phyloP scores from a whole-genome alignment of 2,329 filamentous ascomycete genomes.

The Cladosporium sp. region DNA sequence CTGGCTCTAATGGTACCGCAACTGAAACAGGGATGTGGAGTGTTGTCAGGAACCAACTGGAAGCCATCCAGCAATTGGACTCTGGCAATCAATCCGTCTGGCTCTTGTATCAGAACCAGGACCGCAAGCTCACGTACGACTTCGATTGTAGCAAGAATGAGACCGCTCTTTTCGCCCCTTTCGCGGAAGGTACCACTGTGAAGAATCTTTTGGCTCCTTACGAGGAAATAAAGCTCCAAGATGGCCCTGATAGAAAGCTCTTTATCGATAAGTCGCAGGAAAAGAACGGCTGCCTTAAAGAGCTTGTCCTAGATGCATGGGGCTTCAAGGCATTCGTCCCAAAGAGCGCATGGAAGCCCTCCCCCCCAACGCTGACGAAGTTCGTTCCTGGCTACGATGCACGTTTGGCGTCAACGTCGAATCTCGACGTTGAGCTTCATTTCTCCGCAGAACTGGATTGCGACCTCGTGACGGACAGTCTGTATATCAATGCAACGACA shows the following conservation, averaged over 20 bases:
- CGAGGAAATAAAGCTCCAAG: constrained; percentile 54
- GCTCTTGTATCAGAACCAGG: constrained; percentile 54
- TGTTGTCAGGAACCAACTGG: constrained; percentile 45
- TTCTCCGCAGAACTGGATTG: constrained; percentile 65
- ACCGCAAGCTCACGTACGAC: constrained; percentile 52
- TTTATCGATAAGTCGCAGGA: constrained; percentile 43
- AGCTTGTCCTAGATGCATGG: constrained; percentile 55
- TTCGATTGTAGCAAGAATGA: constrained; percentile 56
- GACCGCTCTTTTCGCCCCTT: constrained; percentile 59
- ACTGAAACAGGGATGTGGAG: constrained; percentile 28
- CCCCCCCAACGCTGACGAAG: constrained; percentile 59
- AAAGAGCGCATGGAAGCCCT: constrained; percentile 49
- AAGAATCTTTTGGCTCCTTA: constrained; percentile 65
- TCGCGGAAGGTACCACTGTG: constrained; percentile 54
- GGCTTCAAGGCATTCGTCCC: constrained; percentile 63
- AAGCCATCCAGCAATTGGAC: constrained; percentile 42
- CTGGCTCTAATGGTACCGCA: constrained; percentile 51
- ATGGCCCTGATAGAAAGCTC: constrained; percentile 47
- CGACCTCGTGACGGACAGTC: constrained; percentile 50
- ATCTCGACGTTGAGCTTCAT: constrained; percentile 54
- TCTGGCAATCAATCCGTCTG: constrained; percentile 51
- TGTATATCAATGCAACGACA: constrained; percentile 57
- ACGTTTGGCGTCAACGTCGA: constrained; percentile 51
- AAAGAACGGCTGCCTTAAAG: constrained; percentile 57
- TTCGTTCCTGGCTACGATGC: constrained; percentile 63